Conservation (phyloP, 441 rosid species). For the Jatropha multifida region DNA sequence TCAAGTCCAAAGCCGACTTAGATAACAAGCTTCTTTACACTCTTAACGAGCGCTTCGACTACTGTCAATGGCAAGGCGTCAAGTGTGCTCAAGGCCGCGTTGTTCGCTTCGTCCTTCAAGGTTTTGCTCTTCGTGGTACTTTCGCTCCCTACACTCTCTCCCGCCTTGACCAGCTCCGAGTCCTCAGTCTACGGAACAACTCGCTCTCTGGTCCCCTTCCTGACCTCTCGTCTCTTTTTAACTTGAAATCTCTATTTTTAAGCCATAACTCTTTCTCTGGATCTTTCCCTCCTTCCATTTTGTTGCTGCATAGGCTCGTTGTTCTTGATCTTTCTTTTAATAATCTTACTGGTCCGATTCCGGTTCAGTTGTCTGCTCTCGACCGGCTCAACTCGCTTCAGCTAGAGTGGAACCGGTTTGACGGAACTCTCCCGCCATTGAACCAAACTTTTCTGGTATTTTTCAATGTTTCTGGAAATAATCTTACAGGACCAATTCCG, state of each 20-base stretch:
- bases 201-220: constrained; percentile 80
- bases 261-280: constrained; percentile 58
- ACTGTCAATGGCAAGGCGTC: constrained; percentile 92
- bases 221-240: constrained; percentile 61
- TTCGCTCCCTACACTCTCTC: constrained; percentile 55
- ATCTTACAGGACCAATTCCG: constrained; percentile 66
- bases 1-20: constrained; percentile 75
- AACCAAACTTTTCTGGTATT: constrained; percentile 48
- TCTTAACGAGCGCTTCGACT: constrained; percentile 77
- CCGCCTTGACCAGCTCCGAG: constrained; percentile 86
- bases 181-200: constrained; percentile 66
- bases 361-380: constrained; percentile 42
- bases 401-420: constrained; percentile 59
- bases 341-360: constrained; percentile 56
- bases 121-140: constrained; percentile 52
- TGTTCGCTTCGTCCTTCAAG: constrained; percentile 49
- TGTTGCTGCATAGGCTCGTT: constrained; percentile 47
- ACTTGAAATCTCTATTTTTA: constrained; percentile 57
- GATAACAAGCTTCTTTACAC: constrained; percentile 63
- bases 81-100: constrained; percentile 76
- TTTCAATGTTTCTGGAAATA: constrained; percentile 75
- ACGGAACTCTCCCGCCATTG: constrained; percentile 64
- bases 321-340: constrained; percentile 66
- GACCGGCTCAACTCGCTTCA: constrained; percentile 52
- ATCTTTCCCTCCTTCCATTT: constrained; percentile 50